Percentiles rank a stretch among this genome's conserved stretches.
Evolutionary conservation across 805 yeast genomes (phyloP).

Genomic region (Grigorovia yakushimaensis): DNA sequence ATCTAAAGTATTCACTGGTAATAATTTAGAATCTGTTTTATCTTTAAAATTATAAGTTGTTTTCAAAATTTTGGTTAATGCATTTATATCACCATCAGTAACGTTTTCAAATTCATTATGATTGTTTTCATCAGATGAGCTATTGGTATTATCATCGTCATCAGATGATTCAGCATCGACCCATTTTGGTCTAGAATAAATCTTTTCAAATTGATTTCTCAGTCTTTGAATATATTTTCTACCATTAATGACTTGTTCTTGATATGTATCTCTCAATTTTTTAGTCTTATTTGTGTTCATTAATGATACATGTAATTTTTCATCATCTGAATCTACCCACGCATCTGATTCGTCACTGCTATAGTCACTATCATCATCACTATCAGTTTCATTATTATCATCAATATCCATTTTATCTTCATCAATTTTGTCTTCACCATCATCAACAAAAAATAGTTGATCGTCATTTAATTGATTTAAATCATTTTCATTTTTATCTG

Average conservation of each 20-base stretch:
- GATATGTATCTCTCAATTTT: slow-evolving; percentile 57
- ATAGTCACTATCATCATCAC: slow-evolving; percentile 27
- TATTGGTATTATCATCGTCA: slow-evolving; percentile 22
- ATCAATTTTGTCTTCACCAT: slow-evolving; percentile 23
- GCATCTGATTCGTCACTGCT: slow-evolving; percentile 37
- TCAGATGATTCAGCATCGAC: slow-evolving; percentile 31
- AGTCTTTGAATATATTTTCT: slow-evolving; percentile 51
- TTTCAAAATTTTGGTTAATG: slow-evolving; percentile 31
- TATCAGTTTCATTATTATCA: slow-evolving; percentile 6
- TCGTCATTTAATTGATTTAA: slow-evolving; percentile 28
- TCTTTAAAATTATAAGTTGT: slow-evolving; percentile 33
- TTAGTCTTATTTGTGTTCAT: slow-evolving; percentile 47
- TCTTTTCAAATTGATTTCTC: slow-evolving; percentile 57
- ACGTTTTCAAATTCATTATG: slow-evolving; percentile 24
- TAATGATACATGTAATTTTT: slow-evolving; percentile 52
- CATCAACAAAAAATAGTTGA: slow-evolving; percentile 19
- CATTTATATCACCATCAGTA: slow-evolving; percentile 33
- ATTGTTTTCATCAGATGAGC: slow-evolving; percentile 18
- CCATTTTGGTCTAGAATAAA: slow-evolving; percentile 87
- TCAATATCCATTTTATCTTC: slow-evolving; percentile 15
- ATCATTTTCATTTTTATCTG: slow-evolving; percentile 22
- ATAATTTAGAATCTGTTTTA: slow-evolving; percentile 38
- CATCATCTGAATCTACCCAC: slow-evolving; percentile 94
- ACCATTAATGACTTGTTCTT: slow-evolving; percentile 48
- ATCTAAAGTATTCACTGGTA: slow-evolving; percentile 63